Evolutionary conservation across 1,139 yeast genomes (phyloP).

Genomic region (Pichia sp.): DNA sequence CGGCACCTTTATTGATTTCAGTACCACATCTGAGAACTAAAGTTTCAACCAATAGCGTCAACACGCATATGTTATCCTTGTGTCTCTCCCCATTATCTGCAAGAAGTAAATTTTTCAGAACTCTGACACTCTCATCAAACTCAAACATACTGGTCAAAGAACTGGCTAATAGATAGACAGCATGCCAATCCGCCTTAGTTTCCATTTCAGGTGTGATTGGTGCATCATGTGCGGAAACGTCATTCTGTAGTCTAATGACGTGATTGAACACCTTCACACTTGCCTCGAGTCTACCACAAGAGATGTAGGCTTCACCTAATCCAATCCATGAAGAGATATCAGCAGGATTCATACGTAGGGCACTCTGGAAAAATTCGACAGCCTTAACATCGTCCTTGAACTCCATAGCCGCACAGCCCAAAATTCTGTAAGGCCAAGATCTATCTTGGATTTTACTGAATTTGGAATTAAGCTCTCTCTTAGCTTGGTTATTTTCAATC

Average conservation of each 20-base stretch:
- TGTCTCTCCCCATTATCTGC: conserved; percentile 28
- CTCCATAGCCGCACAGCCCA: conserved; percentile 76
- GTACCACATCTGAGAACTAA: conserved; percentile 47
- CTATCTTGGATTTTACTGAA: conserved; percentile 3
- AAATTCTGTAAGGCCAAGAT: conserved; percentile 80
- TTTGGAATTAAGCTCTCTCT: conserved; percentile 36
- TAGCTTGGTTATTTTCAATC: conserved; percentile 55
- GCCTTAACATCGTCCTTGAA: conserved; percentile 71
- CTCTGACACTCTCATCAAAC: conserved; percentile 32
- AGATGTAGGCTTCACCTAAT: conserved; percentile 83
- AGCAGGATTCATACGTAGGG: conserved; percentile 57
- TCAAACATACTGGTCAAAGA: conserved; percentile 49
- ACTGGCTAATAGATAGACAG: conserved; percentile 59
- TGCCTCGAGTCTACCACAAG: conserved; percentile 82
- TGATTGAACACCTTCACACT: conserved; percentile 74
- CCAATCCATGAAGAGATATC: conserved; percentile 90
- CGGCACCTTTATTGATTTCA: conserved; percentile 54
- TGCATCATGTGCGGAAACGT: conserved; percentile 22
- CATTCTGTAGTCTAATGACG: conserved; percentile 46
- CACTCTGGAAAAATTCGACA: conserved; percentile 81
- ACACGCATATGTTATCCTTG: conserved; percentile 45
- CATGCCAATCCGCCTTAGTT: conserved; percentile 38
- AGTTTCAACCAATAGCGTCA: conserved; percentile 52
- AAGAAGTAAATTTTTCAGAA: conserved; percentile 36
- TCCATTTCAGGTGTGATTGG: conserved; percentile 13